Evolutionary conservation across 1,284 basidiomycete species (phyloP), one percentile per base, ranked within the genome.

Genomic region (Peniophora sp.): DNA sequence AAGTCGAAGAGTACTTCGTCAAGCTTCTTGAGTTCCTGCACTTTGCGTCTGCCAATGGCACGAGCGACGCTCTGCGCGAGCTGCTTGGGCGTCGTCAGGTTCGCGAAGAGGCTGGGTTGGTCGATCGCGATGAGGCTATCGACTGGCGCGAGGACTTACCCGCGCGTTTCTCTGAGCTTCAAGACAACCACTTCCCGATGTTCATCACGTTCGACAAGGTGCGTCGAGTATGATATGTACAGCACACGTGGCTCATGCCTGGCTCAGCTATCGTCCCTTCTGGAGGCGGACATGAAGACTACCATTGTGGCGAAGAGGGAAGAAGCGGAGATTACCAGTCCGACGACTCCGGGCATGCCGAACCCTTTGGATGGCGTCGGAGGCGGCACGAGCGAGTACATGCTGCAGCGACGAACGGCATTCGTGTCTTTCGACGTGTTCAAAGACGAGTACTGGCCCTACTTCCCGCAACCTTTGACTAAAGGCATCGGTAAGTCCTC

Each of bases 171-270:
- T 80, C 81, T 39, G 70, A 75, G 14, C 65, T 89, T 2, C 58
- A 69, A 24, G 83, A 83, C 27, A 60, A 69, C 0, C 78, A 89
- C 59, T 89, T 88, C 52, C 87, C 86, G 0, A 62, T 89, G 52
- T 89, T 89, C 53, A 59, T 85, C 8, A 85, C 83, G 0, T 83
- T 80, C 46, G 77, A 85, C 54, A 70, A 73, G 53, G 85, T 85
- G 54, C 36, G 68, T 32, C 12, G 6, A 12, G 27, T 12, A 17
- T 44, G 23, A 49, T 17, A n/a, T 22, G 43, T n/a, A 47, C 6
- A 52, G 50, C 36, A 57, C 41, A 5, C n/a, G 8, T 1, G 34
- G 16, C 19, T 45, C 45, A 9, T 17, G 27, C 9, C 36, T 43
- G n/a, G 8, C 32, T 50, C 23, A 51, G 52, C 16, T 53, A 14